Base-by-base conservation (phyloP, 257 asterid genomes). In the Fraxinus excelsior region DNA sequence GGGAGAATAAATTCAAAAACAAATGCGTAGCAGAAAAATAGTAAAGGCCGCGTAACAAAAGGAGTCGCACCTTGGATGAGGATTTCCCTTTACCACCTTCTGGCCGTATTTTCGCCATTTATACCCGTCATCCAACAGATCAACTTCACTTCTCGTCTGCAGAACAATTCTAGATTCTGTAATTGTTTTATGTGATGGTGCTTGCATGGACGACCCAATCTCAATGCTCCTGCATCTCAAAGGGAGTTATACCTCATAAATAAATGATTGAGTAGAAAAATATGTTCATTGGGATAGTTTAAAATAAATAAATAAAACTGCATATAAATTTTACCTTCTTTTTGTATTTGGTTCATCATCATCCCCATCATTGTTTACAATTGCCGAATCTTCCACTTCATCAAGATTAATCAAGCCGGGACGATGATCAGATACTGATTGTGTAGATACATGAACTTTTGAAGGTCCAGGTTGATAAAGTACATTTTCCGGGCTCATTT, bases 61-160 rank as follows among this genome's bases (percentile, higher is more conserved):
- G 38, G 35, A 40, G 38, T 14, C 56, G 7, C 71, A 94, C 99
- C 99, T 94, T 73, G 97, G 99, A 76, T 94, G 85, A 77, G 88
- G 91, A 83, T 91, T 92, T 49, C 98, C 98, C 82, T 94, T 94
- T 10, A 94, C 97, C 73, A 91, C 94, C 84, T 94, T 94, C 80
- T 94, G 98, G 74, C 98, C 98, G 28, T 94, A 94, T 81, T 94
- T 94, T 75, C 97, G 85, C 98, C 98, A 94, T 84, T 88, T 94
- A 78, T 79, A 94, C 31, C 97, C 97, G 78, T 94, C 98, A 53
- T 92, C 94, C 84, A 94, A 78, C 40, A 92, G 87, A 85, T 91
- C 97, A 83, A 94, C 97, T 80, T 92, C 99, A 80, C 99, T 94
- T 80, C 96, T 90, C 0, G 97, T 92, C 87, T 90, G 99, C 74